Percentiles rank a stretch among this genome's conserved stretches.
phyloP scores from a whole-genome alignment of 805 yeast genomes.

The Wickerhamiella nectarea region DNA sequence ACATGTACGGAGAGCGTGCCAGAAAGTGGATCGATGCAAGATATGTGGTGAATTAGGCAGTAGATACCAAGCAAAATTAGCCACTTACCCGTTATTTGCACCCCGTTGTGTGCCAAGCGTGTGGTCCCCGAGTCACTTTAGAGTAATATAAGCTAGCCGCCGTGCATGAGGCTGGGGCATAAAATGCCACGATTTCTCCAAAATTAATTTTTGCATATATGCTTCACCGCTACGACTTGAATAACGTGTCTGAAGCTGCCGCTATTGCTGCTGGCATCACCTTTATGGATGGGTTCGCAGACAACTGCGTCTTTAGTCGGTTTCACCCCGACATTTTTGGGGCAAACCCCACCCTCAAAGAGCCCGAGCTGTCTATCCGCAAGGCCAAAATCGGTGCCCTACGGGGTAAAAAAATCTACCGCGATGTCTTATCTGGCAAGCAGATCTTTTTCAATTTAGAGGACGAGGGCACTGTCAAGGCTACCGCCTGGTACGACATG shows the following conservation, averaged over 20 bases:
- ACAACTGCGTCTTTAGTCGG: neutral
- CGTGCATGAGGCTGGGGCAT: neutral
- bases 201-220: neutral
- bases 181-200: neutral
- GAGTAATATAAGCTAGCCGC: no score
- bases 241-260: neutral
- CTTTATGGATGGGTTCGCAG: conserved; percentile 3
- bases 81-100: no score
- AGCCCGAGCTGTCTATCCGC: neutral
- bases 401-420: neutral
- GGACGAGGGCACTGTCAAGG: neutral
- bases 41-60: conserved; percentile 12
- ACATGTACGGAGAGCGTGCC: conserved; percentile 41
- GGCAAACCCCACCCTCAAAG: neutral
- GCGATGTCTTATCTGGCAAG: neutral
- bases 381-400: neutral
- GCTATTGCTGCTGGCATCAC: neutral
- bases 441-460: neutral
- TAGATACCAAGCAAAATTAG: no score
- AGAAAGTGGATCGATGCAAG: conserved; percentile 43
- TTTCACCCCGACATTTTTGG: conserved; percentile 5
- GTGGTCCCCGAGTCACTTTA: neutral
- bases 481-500: neutral
- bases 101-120: no score
- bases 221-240: neutral